These are phyloP conservation scores for Recurvomyces mirabilis DNA, from an alignment of 495 filamentous ascomycete genomes.

Conservation along the genomic window DNA sequence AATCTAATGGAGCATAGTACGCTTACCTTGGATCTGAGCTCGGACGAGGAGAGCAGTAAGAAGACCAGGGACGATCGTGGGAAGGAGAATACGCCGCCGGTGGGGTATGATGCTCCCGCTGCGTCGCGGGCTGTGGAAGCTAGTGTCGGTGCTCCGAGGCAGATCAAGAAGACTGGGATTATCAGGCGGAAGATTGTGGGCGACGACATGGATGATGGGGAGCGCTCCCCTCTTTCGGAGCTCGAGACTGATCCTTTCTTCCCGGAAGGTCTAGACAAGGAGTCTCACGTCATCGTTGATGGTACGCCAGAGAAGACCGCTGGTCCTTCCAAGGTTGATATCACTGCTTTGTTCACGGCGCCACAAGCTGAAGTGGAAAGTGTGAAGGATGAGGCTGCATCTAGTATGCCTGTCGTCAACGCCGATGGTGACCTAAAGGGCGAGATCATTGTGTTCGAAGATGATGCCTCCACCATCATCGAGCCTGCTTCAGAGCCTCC, in stretches of 20 bases:
- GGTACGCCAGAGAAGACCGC: constrained; percentile 6
- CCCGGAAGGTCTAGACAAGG: constrained; percentile 17
- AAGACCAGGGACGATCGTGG: constrained; percentile 51
- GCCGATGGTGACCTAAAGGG: constrained; percentile 8
- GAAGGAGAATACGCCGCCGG: constrained; percentile 86
- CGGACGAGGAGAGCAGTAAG: constrained; percentile 40
- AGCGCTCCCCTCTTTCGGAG: constrained; percentile 16
- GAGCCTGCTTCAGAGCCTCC: background rate
- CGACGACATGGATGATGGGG: constrained; percentile 18
- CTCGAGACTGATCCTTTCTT: constrained; percentile 21
- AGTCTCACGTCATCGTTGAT: constrained; percentile 15
- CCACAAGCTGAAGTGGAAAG: no score
- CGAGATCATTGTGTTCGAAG: constrained; percentile 17
- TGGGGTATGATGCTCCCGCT: constrained; percentile 26
- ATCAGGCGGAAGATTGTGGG: constrained; percentile 6
- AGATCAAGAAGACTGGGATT: constrained; percentile 10
- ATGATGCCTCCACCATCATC: background rate
- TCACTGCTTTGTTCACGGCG: constrained; percentile 6
- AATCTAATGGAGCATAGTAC: constrained; percentile 88
- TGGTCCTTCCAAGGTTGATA: background rate
- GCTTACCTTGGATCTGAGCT: constrained; percentile 67
- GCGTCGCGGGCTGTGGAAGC: constrained; percentile 4
- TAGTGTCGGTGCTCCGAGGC: background rate
- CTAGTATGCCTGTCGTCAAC: constrained; percentile 1
- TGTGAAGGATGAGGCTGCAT: background rate